Base-by-base conservation (phyloP, 2,329 filamentous ascomycete genomes). In the Claviceps monticola region DNA sequence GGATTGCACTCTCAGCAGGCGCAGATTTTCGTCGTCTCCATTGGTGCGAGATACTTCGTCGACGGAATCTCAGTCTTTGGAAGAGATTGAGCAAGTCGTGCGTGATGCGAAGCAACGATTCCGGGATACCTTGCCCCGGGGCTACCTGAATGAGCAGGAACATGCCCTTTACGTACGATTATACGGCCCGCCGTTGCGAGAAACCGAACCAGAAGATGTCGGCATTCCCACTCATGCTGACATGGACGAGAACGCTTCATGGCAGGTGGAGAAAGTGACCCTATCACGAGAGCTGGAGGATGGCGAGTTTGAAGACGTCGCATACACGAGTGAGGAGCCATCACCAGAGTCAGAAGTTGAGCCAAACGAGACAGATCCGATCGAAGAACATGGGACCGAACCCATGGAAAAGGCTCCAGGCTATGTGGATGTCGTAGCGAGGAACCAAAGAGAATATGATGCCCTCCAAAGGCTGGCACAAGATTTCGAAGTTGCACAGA, bases 91-190 rank as follows among this genome's bases (percentile, higher is more conserved):
- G 62, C 71, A 72, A 11, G 69, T 83, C 7, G 88, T 88, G 36
- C 79, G 85, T 52, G 74, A 80, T 58, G 84, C 87, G 38, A 80
- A 84, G 59, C 83, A 87, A 56, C 74, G 79, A 8, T 94, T 88
- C 64, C 84, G 88, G 55, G 83, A 93, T 60, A 82, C 76, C 0
- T 67, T 96, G 23, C 90, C 90, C 0, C 78, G 80, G 36, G 82
- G 76, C 37, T 80, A 87, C 59, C 66, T 96, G 49, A 81, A 74
- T 37, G 73, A 75, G 1, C 78, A 84, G 50, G 89, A 95, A 64
- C 82, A 84, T 60, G 71, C 70, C 47, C 70, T 95, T 1, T 95
- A 95, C 66, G 81, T 85, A 62, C 76, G 88, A 56, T 69, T 95
- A 16, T 96, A 93, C 64, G 91, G 90, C 1, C 74, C 82, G 37